Percentiles rank a stretch among this genome's conserved stretches.
These are phyloP conservation scores for Zychaea mexicana DNA, from an alignment of 371 early-diverging fungal species.

Conservation along the genomic window DNA sequence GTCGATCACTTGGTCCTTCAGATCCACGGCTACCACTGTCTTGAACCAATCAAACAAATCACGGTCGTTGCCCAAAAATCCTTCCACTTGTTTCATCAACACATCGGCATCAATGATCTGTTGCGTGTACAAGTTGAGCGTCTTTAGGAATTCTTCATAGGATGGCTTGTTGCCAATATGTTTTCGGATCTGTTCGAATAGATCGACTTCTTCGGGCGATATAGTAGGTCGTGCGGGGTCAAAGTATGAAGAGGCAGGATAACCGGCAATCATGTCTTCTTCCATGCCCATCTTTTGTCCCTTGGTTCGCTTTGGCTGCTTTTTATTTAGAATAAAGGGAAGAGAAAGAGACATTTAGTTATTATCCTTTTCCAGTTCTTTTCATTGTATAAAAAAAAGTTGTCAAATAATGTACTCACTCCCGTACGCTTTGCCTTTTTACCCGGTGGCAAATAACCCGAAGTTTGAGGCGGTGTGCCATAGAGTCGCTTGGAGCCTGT, in stretches of 20 bases:
- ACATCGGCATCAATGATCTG: slow-evolving; percentile 85
- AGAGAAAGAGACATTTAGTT: not conserved
- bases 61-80: slow-evolving; percentile 68
- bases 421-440: slow-evolving; percentile 13
- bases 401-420: slow-evolving; percentile 5
- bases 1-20: slow-evolving; percentile 42
- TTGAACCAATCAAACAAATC: slow-evolving; percentile 94
- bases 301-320: slow-evolving; percentile 7
- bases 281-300: slow-evolving; percentile 6
- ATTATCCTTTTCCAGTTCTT: not conserved
- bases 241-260: slow-evolving; percentile 11
- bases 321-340: not conserved
- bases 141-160: slow-evolving; percentile 94
- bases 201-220: slow-evolving; percentile 78
- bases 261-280: slow-evolving; percentile 15
- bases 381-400: not conserved
- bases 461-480: not conserved
- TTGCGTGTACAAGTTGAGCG: slow-evolving; percentile 93
- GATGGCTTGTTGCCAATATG: slow-evolving; percentile 78
- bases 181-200: slow-evolving; percentile 87
- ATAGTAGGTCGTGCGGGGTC: slow-evolving; percentile 17
- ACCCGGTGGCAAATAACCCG: not conserved
- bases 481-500: slow-evolving; percentile 7
- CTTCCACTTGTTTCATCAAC: slow-evolving; percentile 80
- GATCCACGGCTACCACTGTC: slow-evolving; percentile 86